Evolutionary conservation across 2,329 filamentous ascomycete species (phyloP).

Genomic region (Ophiostoma pallidulum): DNA sequence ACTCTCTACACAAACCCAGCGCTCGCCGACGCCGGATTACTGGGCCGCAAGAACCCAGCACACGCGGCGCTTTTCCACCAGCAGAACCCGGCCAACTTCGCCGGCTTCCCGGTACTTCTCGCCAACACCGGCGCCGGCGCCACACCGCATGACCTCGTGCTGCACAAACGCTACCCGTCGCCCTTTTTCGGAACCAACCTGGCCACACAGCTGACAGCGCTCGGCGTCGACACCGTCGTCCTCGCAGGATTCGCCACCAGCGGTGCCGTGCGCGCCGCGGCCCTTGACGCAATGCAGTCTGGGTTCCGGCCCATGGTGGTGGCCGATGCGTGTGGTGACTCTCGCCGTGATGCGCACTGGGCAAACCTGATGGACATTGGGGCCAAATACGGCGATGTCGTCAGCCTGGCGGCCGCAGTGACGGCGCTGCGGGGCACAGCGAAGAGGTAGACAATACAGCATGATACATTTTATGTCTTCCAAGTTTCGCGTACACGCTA

Average conservation of each 20-base stretch:
- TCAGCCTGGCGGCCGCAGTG: not conserved
- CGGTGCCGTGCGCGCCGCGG: slow-evolving; percentile 27
- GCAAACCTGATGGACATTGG: slow-evolving; percentile 1
- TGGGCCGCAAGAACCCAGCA: not conserved
- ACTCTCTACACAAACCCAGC: not conserved
- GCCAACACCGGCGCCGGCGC: not conserved
- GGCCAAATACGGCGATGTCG: slow-evolving; percentile 1
- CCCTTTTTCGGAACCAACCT: slow-evolving; percentile 2
- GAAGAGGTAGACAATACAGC: too few relatives aligned
- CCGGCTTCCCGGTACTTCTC: not conserved
- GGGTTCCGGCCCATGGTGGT: slow-evolving; percentile 1
- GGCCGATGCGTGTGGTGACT: not conserved
- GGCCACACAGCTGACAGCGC: not conserved
- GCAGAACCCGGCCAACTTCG: not conserved
- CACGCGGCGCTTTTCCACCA: not conserved
- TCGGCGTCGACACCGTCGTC: slow-evolving; percentile 1
- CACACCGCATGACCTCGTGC: not conserved
- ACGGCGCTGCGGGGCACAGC: not conserved
- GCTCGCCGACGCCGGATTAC: not conserved
- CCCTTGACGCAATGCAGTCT: slow-evolving; percentile 14
- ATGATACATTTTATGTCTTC: too few relatives aligned
- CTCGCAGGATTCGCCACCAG: slow-evolving; percentile 27
- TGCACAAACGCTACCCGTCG: not conserved
- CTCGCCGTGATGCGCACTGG: not conserved
- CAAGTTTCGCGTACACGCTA: too few relatives aligned